Base-by-base conservation (phyloP, 371 early-diverging fungal species). In the Syncephalastrum monosporum region DNA sequence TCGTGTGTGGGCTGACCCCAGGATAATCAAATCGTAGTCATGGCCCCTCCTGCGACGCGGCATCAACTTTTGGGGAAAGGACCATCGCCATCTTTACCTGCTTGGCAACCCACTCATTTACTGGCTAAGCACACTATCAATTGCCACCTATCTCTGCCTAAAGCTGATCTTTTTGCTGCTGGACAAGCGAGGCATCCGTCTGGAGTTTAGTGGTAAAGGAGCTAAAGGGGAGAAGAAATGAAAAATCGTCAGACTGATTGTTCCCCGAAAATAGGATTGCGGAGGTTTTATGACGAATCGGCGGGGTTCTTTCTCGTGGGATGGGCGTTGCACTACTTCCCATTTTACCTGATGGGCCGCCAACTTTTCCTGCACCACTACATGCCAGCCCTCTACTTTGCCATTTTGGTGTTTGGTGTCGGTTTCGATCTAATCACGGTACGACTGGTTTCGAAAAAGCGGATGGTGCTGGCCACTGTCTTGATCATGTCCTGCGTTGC, bases 311-410 rank as follows among this genome's bases (percentile, higher is more conserved):
- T 94, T 59, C 78, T 89, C 25, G 61, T 91, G 48, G 95, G 90
- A 8, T 99, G 97, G 97, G 57, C 82, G 7, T 69, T 93, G 41
- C 99, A 99, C 73, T 99, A 90, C 71, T 61, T 94, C 3, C 99
- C 99, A 7, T 99, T 99, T 80, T 97, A 96, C 81, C 67, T 98
- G 52, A 93, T 96, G 92, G 93, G 91, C 4, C 89, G 99, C 29
- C 91, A 93, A 69, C 79, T 98, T 13, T 99, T 99, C 71, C 77
- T 99, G 57, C 99, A 99, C 72, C 99, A 99, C 71, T 99, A 99
- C 68, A 86, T 98, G 56, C 99, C 99, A 8, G 91, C 95, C 8
- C 83, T 96, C 10, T 92, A 93, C 64, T 86, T 91, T 62, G 75
- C 90, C 27, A 87, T 97, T 58, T 73, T 94, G 43, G 67, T 89